Evolutionary conservation across 208 protist genomes (phyloP).

Genomic region (Trypanosoma rangeli): DNA sequence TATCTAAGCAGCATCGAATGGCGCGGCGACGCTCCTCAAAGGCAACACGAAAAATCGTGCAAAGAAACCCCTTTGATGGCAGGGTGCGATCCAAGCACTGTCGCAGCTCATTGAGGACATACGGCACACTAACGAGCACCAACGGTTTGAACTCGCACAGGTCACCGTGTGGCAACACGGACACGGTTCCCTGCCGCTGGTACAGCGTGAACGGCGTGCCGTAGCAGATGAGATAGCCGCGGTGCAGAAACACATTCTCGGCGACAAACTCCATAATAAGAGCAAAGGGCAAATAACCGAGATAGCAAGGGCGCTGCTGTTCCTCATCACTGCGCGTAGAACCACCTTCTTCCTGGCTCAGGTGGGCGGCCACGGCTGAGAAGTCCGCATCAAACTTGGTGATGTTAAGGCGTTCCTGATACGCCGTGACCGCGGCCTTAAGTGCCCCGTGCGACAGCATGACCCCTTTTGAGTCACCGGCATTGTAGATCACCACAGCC

Average conservation of each 20-base stretch:
- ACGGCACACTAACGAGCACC: constrained; percentile 57
- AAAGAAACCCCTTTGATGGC: constrained; percentile 30
- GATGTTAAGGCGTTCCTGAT: constrained; percentile 20
- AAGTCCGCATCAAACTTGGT: no score
- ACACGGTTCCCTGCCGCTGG: constrained; percentile 2
- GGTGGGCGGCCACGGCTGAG: no score
- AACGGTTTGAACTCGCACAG: constrained; percentile 69
- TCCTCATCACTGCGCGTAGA: constrained; percentile 26
- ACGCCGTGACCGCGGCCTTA: constrained; percentile 31
- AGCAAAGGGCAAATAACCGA: constrained; percentile 82
- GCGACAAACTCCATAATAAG: constrained; percentile 74
- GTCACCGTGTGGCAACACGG: constrained; percentile 61
- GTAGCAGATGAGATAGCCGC: constrained; percentile 60
- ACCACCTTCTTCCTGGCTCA: constrained; percentile 17
- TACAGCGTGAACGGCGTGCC: constrained; percentile 54
- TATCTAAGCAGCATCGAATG: constrained; percentile 58
- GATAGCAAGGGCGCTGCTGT: constrained; percentile 28
- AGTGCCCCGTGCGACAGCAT: constrained; percentile 76
- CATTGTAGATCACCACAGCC: constrained; percentile 46
- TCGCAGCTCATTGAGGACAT: constrained; percentile 61
- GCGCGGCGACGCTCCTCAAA: constrained; percentile 57
- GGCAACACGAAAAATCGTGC: constrained; percentile 60
- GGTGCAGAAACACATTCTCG: constrained; percentile 45
- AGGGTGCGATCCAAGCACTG: constrained; percentile 49
- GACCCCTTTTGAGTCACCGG: constrained; percentile 79